Conservation (phyloP, 805 yeast species). For the Wilhelminamyces savonicus region DNA sequence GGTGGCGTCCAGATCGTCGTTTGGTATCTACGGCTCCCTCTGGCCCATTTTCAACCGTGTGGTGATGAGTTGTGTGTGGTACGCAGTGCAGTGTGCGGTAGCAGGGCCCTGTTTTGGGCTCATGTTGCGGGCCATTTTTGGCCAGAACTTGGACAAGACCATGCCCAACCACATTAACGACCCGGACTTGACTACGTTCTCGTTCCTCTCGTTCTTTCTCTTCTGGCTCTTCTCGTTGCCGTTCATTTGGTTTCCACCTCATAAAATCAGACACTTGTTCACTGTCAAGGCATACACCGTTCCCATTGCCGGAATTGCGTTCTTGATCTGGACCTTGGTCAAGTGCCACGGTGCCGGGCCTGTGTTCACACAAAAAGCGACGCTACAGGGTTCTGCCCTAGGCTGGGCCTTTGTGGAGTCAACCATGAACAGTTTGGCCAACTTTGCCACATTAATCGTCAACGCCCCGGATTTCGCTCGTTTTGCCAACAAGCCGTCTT, state of each 20-base stretch:
- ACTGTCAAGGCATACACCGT: conserved; percentile 73
- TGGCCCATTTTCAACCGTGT: conserved; percentile 90
- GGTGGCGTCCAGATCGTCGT: conserved; percentile 70
- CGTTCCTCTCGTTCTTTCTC: conserved; percentile 69
- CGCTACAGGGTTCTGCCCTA: conserved; percentile 51
- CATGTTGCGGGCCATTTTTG: conserved; percentile 70
- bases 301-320: conserved; percentile 79
- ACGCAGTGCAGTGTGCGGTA: conserved; percentile 77
- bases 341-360: conserved; percentile 79
- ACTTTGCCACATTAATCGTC: conserved; percentile 82
- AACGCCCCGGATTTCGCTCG: conserved; percentile 90
- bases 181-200: conserved; percentile 63
- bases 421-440: conserved; percentile 74
- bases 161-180: conserved; percentile 57
- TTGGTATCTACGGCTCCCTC: conserved; percentile 79
- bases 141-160: conserved; percentile 52
- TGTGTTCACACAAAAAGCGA: conserved; percentile 47
- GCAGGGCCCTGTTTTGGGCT: conserved; percentile 70
- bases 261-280: conserved; percentile 74
- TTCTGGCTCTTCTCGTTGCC: conserved; percentile 81
- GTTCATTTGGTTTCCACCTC: conserved; percentile 76
- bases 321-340: conserved; percentile 76
- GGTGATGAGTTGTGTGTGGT: conserved; percentile 85
- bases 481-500: conserved; percentile 51
- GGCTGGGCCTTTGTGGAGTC: conserved; percentile 82